Base-by-base conservation (phyloP, 768 basidiomycete genomes). In the Suillus discolor region DNA sequence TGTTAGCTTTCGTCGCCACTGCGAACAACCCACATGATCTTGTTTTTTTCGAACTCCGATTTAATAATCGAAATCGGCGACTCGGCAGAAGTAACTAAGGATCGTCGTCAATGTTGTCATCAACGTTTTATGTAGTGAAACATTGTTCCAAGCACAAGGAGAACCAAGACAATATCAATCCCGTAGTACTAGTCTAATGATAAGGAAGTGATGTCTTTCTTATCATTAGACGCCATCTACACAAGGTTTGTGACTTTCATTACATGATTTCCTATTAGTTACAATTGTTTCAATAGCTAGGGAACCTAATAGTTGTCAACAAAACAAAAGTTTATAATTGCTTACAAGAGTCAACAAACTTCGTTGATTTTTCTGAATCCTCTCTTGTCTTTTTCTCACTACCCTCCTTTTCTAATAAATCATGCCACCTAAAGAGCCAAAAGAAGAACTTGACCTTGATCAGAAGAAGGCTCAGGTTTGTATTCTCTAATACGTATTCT, bases 291-390 rank as follows among this genome's bases (percentile, higher is more conserved):
- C 77, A 77, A 77, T 78, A 57, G n/a, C n/a, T n/a, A n/a, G 57
- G 36, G 11, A 49, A 76, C 62, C 75, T 71, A 77, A 77, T 77
- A 77, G 72, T 63, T 51, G 78, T 78, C 75, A 77, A 77, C 77
- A 77, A 31, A 77, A 77, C 77, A 75, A 77, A 71, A 74, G 75
- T 77, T 77, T 77, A 77, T 77, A 77, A 77, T 75, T 71, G 74
- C 66, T 66, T 60, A 68, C 75, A 77, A 65, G 69, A 68, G 75
- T 77, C 77, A 78, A 79, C 78, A 79, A 64, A 77, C 23, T 49
- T 47, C 6, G 73, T 75, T 64, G 67, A 78, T 75, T 79, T 69
- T 79, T 79, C 77, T 79, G 73, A 78, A 79, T 69, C 65, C 72
- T 75, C 73, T 73, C 73, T 81, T 81, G 75, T 75, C 73, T 72